Evolutionary conservation across 176 grass and related monocot genomes (phyloP), one percentile per base, ranked within the genome.

Genomic region (Triticum urartu): DNA sequence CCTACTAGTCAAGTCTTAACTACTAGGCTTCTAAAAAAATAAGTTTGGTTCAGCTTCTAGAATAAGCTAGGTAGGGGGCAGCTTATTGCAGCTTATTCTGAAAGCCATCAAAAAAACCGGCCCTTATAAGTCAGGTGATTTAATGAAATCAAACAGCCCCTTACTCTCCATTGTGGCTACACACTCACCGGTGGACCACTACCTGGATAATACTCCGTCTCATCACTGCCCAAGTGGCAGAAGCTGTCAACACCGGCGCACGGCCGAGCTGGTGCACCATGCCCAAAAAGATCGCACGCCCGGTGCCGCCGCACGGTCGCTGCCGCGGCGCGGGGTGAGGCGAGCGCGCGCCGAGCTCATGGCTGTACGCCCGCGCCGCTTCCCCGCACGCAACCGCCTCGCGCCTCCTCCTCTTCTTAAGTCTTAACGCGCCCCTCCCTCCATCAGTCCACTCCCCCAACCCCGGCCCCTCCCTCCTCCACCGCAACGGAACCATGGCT

Each of bases 341-440:
- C 85, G 20, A 84, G 86, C 93, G 87, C 85, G 95, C 91, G 86
- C 58, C 47, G 83, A 74, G 77, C 96, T 88, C 96, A 91, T 95
- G 96, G 92, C 64, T 66, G 88, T 67, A 78, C 90, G 79, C 65
- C 91, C 39, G 43, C 77, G 91, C 90, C 93, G 43, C 91, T 95
- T 94, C 73, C 93, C 92, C 82, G 81, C 96, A 98, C 96, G 96
- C 93, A 94, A 95, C 88, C 9, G 28, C 83, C 89, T 85, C 91
- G 72, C 75, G 81, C 89, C 83, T 54, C 66, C 14, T 70, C 90
- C 71, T 86, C 88, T 77, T 83, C 88, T 83, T 84, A 85, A 87
- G 67, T 45, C 82, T 22, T 13, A 43, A 65, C 59, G 62, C 43
- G 39, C 15, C 52, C 64, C 9, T 33, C 24, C 52, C 40, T 15